phyloP scores from a whole-genome alignment of 2,329 filamentous ascomycete genomes.

The Fusarium haematococcum region DNA sequence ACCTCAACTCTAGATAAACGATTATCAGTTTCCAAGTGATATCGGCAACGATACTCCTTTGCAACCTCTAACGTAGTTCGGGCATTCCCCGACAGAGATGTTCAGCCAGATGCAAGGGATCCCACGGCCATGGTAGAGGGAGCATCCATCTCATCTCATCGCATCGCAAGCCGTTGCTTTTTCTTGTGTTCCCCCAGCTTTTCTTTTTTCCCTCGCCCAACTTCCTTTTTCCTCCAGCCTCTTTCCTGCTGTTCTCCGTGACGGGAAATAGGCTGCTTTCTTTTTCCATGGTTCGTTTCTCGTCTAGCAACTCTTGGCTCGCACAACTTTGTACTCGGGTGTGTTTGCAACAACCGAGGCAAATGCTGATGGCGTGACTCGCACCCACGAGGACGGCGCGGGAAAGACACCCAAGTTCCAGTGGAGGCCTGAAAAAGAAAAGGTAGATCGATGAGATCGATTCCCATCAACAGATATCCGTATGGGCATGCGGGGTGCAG shows the following conservation, averaged over 20 bases:
- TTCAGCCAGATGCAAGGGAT: slow-evolving; percentile 21
- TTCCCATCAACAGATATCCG: neutral
- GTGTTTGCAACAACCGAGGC: slow-evolving; percentile 1
- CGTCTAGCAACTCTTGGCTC: neutral
- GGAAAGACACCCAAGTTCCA: neutral
- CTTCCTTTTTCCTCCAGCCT: neutral
- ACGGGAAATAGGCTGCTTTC: neutral
- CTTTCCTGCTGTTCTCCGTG: neutral
- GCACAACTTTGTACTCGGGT: neutral
- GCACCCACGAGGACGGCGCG: slow-evolving; percentile 2
- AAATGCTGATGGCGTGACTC: slow-evolving; percentile 1
- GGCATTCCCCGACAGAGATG: slow-evolving; percentile 1
- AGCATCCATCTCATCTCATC: neutral
- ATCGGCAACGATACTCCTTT: neutral
- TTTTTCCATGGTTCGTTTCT: slow-evolving; percentile 4
- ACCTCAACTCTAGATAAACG: slow-evolving; percentile 2
- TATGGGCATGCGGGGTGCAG: slow-evolving; percentile 5
- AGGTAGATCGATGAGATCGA: neutral
- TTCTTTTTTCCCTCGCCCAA: neutral
- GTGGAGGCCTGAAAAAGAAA: slow-evolving; percentile 2
- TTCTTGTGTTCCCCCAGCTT: slow-evolving; percentile 6
- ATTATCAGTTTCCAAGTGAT: neutral
- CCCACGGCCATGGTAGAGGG: slow-evolving; percentile 4
- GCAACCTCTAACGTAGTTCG: neutral
- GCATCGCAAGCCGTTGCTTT: slow-evolving; percentile 11